Evolutionary conservation across 257 asterid genomes (phyloP), one percentile per base, ranked within the genome.

Genomic region (Echium plantagineum): DNA sequence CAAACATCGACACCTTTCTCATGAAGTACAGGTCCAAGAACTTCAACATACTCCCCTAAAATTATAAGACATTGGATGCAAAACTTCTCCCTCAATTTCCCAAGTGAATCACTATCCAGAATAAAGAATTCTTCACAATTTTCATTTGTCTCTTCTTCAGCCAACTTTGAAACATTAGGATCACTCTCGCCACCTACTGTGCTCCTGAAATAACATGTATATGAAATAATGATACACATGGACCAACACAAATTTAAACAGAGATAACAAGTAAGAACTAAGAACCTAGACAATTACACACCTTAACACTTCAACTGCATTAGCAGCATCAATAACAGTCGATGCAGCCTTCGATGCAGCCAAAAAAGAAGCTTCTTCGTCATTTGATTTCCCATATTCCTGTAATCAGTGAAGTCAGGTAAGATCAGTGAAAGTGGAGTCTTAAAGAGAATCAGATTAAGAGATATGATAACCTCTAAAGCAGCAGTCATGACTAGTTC

Each of bases 1-100:
- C 89, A 84, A 60, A 93, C 99, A 66, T 93, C 99, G 30, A 93
- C 99, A 51, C 99, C 99, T 70, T 84, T 89, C 78, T 93, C 97
- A 69, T 85, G 96, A 62, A 93, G 86, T 57, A 93, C 96, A 63
- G 99, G 99, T 55, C 95, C 99, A 56, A 93, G 97, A 72, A 89
- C 99, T 78, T 93, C 99, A 67, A 93, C 96, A 73, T 93, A 93
- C 78, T 89, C 99, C 64, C 99, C 99, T 62, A 93, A 72, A 75
- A 77, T 71, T 46, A 76, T 83, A 70, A 93, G 99, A 75, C 99
- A 93, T 75, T 89, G 96, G 57, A 89, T 84, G 77, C 91, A 93
- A 59, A 84, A 89, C 69, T 85, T 93, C 74, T 93, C 99, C 70
- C 96, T 74, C 61, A 89, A 82, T 78, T 83, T 89, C n/a, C 87